A percentile compares a stretch with the other conserved stretches of the same genome.
phyloP scores from a whole-genome alignment of 352 stramenopile genomes.

The Globisporangium parvum region DNA sequence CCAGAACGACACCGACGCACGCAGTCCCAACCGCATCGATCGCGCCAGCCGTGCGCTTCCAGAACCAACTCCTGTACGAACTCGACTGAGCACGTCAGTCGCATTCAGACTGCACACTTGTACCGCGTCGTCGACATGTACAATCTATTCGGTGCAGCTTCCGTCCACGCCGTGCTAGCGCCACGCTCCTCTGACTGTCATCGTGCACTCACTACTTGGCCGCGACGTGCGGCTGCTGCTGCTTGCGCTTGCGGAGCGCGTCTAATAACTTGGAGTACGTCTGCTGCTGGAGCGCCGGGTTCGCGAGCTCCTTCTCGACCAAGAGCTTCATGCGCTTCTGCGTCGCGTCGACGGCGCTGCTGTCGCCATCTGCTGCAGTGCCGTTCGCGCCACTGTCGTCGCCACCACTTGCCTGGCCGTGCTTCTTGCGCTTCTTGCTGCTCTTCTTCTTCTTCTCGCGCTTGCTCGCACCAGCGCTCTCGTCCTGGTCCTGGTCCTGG shows the following conservation, averaged over 20 bases:
- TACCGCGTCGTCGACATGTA: too few relatives aligned
- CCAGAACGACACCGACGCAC: slow-evolving; percentile 11
- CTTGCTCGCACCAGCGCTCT: slow-evolving; percentile 10
- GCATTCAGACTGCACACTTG: background rate
- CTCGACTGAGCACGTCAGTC: slow-evolving; percentile 27
- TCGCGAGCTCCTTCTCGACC: slow-evolving; percentile 62
- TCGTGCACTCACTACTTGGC: background rate
- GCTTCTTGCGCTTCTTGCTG: slow-evolving; percentile 63
- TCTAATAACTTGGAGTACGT: slow-evolving; percentile 70
- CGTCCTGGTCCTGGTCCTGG: slow-evolving; percentile 4
- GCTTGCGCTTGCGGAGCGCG: slow-evolving; percentile 51
- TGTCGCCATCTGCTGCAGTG: background rate
- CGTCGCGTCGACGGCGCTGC: slow-evolving; percentile 28
- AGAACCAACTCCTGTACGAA: slow-evolving; percentile 72
- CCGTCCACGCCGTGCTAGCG: background rate
- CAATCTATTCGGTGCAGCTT: slow-evolving; percentile 16
- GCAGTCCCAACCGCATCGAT: slow-evolving; percentile 3
- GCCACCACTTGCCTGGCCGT: slow-evolving; percentile 20
- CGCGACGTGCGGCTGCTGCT: slow-evolving; percentile 19
- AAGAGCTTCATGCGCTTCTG: slow-evolving; percentile 60
- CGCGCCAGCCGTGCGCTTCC: slow-evolving; percentile 34
- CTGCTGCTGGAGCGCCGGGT: slow-evolving; percentile 45
- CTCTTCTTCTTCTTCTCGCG: slow-evolving; percentile 45
- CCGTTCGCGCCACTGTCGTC: slow-evolving; percentile 15
- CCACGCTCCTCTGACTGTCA: background rate